Conservation (phyloP, 2,329 filamentous ascomycete species). For the Curvularia verruculosa region DNA sequence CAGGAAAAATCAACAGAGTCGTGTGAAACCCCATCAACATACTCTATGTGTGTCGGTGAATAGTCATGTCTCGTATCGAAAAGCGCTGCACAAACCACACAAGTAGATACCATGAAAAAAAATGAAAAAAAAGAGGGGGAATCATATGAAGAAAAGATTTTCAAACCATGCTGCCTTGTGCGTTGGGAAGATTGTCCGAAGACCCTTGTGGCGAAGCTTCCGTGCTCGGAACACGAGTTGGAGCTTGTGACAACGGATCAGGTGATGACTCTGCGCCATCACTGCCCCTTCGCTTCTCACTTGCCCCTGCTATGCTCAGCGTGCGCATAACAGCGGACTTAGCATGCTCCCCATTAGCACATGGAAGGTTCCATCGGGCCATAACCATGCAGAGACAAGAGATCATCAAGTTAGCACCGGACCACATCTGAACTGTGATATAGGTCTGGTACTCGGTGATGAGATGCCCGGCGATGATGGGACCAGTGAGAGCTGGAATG, state of each 20-base stretch:
- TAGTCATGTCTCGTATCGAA: constrained; percentile 5
- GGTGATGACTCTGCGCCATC: constrained; percentile 15
- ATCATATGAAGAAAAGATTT: neutral
- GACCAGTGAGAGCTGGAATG: constrained; percentile 54
- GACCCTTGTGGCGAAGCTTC: constrained; percentile 18
- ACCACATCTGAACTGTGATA: constrained; percentile 57
- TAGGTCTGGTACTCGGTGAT: constrained; percentile 51
- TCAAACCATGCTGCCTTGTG: constrained; percentile 22
- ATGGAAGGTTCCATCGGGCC: constrained; percentile 41
- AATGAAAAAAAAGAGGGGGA: neutral
- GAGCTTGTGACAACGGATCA: constrained; percentile 26
- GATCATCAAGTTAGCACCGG: constrained; percentile 51
- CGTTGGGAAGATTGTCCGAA: constrained; percentile 20
- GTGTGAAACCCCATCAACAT: neutral
- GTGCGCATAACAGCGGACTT: constrained; percentile 22
- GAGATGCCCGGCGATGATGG: constrained; percentile 56
- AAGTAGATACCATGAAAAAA: neutral
- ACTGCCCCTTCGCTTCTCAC: constrained; percentile 19
- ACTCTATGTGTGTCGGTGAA: neutral
- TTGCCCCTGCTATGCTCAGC: constrained; percentile 12
- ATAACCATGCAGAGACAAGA: constrained; percentile 51
- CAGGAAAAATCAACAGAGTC: neutral
- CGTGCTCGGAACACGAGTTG: constrained; percentile 31
- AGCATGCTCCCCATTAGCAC: constrained; percentile 34
- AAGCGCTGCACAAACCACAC: neutral